Base-by-base conservation (phyloP, 176 grass and related monocot species). In the Oryza coarctata region DNA sequence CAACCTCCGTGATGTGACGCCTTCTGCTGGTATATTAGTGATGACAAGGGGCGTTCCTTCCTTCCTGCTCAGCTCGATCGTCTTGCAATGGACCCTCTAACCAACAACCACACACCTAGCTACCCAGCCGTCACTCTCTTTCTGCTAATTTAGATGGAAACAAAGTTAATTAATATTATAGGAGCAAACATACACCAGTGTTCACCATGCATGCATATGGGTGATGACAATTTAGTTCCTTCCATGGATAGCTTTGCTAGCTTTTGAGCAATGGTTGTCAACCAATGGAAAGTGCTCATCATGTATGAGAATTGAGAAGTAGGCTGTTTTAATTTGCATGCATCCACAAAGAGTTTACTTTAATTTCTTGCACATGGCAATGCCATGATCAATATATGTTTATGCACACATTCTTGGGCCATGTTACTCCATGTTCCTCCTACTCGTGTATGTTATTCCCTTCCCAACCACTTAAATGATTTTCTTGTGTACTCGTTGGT, bases 371-470 rank as follows among this genome's bases (percentile, higher is more conserved):
- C 55, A 58, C 23, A 58, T 58, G n/a, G 55, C 55, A 58, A 58
- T n/a, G 18, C 22, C 17, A 58, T 58, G 55, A 52, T 52, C 49
- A 52, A 52, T 52, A 50, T 50, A 50, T n/a, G 7, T 58, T 22
- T 3, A 18, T 8, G 22, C 55, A 23, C 7, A 58, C 40, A 66
- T 66, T 28, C 84, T 58, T 86, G 7, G 75, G 12, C 76, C 84
- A 76, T 75, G 71, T 81, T 61, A 67, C 71, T 34, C 78, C 78
- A 82, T 76, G 78, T 87, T 87, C 71, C 45, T 58, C n/a, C 85
- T 70, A 27, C 44, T 64, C 7, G 10, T 58, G 22, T 58, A 58
- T 9, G 1, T 18, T 23, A 23, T 58, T 58, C 22, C 55, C 55
- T 58, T 58, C 18, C 55, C 55, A 58, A 58, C 55, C 55, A 22